Conservation (phyloP, 1,284 basidiomycete species). For the Kwoniella shivajii region DNA sequence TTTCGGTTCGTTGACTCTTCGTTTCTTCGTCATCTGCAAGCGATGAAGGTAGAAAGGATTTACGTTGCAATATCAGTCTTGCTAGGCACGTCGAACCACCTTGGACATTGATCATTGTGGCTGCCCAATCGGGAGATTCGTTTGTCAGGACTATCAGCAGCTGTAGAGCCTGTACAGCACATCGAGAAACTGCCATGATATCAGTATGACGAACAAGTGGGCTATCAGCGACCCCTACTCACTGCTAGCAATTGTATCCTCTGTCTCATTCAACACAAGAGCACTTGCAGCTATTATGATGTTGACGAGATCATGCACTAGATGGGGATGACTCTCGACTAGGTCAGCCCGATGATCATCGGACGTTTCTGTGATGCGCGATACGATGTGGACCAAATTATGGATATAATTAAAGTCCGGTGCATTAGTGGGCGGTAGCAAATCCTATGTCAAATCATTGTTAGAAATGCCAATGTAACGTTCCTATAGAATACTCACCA, state of each 20-base stretch:
- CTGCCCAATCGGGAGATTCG: constrained; percentile 5
- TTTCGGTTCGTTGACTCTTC: constrained; percentile 7
- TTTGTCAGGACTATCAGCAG: constrained; percentile 20
- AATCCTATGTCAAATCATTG: constrained; percentile 3
- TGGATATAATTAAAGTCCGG: constrained; percentile 11
- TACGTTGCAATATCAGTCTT: constrained; percentile 16
- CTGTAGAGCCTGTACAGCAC: constrained; percentile 14
- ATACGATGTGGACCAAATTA: constrained; percentile 6
- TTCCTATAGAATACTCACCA: too few relatives aligned
- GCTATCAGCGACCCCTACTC: background rate
- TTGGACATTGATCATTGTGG: background rate
- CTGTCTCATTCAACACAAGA: background rate
- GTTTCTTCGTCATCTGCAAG: background rate
- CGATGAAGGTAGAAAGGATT: background rate
- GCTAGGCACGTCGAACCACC: constrained; percentile 8
- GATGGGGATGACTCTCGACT: background rate
- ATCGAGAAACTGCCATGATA: constrained; percentile 4
- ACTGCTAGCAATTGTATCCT: constrained; percentile 2
- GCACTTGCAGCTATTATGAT: constrained; percentile 4
- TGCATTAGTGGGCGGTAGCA: constrained; percentile 2
- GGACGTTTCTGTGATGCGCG: background rate
- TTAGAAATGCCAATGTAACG: too few relatives aligned
- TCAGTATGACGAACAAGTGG: background rate
- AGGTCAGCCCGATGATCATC: background rate
- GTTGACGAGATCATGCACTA: constrained; percentile 2